Base-by-base conservation (phyloP, 305 asterid species). In the Fraxinus velutina region DNA sequence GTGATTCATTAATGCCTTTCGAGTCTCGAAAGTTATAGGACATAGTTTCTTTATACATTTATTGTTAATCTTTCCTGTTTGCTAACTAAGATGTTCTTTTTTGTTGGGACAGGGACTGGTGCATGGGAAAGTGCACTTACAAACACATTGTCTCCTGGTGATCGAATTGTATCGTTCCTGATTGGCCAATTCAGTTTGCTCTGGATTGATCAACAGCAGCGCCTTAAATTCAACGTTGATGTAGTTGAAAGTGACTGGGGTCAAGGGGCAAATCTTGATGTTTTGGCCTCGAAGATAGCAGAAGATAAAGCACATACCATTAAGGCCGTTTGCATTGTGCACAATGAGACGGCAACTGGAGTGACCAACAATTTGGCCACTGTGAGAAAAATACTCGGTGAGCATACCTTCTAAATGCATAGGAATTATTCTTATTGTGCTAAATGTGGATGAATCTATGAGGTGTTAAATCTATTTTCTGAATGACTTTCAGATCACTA, bases 121-220 rank as follows among this genome's bases (percentile, higher is more conserved):
- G 99, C 99, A 68, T 96, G 99, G 99, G 99, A 96, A 89, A 96
- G 99, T 90, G 99, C 99, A 73, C 94, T 96, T 19, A 96, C 99
- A 8, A 96, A 96, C 93, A 96, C 99, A 0, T 29, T 96, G 80
- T 96, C 99, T 5, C 99, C 99, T 0, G 99, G 99, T 37, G 98
- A 96, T 85, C 88, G 94, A 22, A 93, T 77, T 24, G 89, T 96
- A 24, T 91, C 98, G 0, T 96, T 96, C 90, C 91, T 94, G 77
- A 94, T 96, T 30, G 99, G 99, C 6, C 98, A 96, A 79, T 96
- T 96, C 92, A 96, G 98, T 88, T 87, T 96, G 91, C 93, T 96
- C 21, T 96, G 99, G 99, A 96, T 96, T 70, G 99, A 96, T 86
- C 99, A 96, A 87, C 99, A 96, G 78, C 94, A 96, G 62, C 97